Percentiles rank a stretch among this genome's conserved stretches.
Evolutionary conservation across 805 yeast species (phyloP).

Genomic region (Metschnikowia aberdeeniae): DNA sequence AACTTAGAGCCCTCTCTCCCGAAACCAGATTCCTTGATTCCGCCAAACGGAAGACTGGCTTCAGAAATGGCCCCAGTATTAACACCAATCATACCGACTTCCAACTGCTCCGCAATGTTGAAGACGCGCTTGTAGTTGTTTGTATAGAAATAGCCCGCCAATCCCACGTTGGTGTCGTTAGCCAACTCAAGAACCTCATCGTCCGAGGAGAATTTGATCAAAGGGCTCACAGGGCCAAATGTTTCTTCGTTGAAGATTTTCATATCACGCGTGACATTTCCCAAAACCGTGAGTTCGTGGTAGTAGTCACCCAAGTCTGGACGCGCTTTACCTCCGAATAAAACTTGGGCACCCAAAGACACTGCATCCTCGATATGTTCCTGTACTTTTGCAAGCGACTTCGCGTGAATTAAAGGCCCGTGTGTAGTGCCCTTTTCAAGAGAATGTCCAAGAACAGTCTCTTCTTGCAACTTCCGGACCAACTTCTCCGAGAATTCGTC

Average conservation of each 20-base stretch:
- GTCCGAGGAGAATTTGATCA: constrained; percentile 59
- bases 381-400: constrained; percentile 58
- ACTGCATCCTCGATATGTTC: constrained; percentile 65
- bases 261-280: constrained; percentile 57
- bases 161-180: constrained; percentile 65
- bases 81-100: constrained; percentile 79
- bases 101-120: constrained; percentile 61
- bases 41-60: constrained; percentile 71
- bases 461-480: constrained; percentile 12
- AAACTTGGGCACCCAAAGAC: constrained; percentile 57
- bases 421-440: constrained; percentile 56
- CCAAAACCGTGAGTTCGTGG: constrained; percentile 64
- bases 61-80: constrained; percentile 72
- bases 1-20: constrained; percentile 78
- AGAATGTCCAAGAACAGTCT: constrained; percentile 60
- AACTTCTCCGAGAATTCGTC: constrained; percentile 14
- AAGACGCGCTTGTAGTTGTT: constrained; percentile 50
- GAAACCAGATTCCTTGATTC: constrained; percentile 72
- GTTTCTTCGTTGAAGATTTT: constrained; percentile 64
- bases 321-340: constrained; percentile 56
- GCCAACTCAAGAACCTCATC: constrained; percentile 62
- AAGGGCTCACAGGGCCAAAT: constrained; percentile 76
- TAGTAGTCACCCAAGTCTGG: constrained; percentile 57
- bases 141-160: constrained; percentile 74
- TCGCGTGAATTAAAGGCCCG: constrained; percentile 69